phyloP scores from a whole-genome alignment of 306 rosid genomes.

The Clitoria ternatea region DNA sequence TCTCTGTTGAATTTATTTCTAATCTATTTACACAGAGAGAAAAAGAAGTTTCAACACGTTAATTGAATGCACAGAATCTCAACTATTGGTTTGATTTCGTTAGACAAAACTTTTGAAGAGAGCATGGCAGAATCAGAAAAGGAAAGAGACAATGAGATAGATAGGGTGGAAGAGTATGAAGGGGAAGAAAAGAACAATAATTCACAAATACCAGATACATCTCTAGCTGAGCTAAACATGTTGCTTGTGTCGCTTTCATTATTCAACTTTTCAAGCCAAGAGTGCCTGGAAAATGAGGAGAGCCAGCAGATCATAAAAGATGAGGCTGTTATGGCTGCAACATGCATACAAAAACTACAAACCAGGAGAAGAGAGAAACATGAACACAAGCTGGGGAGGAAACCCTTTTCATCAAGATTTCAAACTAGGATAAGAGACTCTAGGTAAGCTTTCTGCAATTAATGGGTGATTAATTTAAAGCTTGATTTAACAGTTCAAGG shows the following conservation, averaged over 20 bases:
- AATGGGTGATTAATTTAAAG: neutral
- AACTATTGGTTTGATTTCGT: neutral
- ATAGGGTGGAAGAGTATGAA: slow-evolving; percentile 2
- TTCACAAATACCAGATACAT: slow-evolving; percentile 13
- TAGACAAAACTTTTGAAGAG: neutral
- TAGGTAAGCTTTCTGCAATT: slow-evolving; percentile 26
- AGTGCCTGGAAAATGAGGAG: neutral
- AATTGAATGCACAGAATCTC: neutral
- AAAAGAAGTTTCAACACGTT: neutral
- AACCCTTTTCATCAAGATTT: slow-evolving; percentile 15
- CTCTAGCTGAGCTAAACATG: slow-evolving; percentile 41
- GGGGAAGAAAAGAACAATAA: slow-evolving; percentile 7
- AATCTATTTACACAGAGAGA: slow-evolving; percentile 1
- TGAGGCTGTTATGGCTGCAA: slow-evolving; percentile 7
- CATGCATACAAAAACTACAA: neutral
- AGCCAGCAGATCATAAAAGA: neutral
- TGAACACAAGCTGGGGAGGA: slow-evolving; percentile 32
- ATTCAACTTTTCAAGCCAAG: slow-evolving; percentile 24
- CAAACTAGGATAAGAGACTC: slow-evolving; percentile 40
- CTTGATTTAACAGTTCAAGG: neutral
- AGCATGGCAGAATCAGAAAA: slow-evolving; percentile 23
- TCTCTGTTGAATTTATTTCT: neutral
- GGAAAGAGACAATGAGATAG: slow-evolving; percentile 15
- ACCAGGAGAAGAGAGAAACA: slow-evolving; percentile 20
- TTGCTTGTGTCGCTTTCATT: slow-evolving; percentile 45